Evolutionary conservation across 2,329 filamentous ascomycete genomes (phyloP).

Genomic region (Stemphylium lycopersici): DNA sequence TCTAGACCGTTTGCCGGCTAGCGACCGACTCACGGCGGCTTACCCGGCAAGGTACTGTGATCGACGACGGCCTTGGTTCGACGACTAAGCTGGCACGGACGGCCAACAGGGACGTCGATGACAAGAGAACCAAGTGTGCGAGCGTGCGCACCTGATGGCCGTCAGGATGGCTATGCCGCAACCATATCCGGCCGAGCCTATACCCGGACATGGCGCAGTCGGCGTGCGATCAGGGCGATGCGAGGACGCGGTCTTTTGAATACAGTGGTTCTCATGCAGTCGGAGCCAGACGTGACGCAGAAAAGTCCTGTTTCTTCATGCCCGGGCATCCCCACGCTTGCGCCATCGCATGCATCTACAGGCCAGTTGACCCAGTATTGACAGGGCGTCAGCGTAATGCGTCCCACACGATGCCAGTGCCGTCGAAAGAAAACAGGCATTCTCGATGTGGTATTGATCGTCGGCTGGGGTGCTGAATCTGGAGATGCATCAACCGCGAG

Average conservation of each 20-base stretch:
- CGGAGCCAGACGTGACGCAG: not conserved
- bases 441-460: conserved; percentile 29
- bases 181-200: not conserved
- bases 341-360: not conserved
- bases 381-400: conserved; percentile 10
- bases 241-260: no score
- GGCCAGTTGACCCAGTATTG: not conserved
- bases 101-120: conserved; percentile 5
- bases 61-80: conserved; percentile 18
- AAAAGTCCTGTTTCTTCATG: not conserved
- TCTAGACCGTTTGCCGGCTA: conserved; percentile 26
- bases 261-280: not conserved
- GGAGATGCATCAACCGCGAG: conserved; percentile 13
- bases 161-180: conserved; percentile 6
- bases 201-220: conserved; percentile 3
- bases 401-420: conserved; percentile 14
- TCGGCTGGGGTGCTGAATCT: conserved; percentile 22
- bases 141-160: conserved; percentile 2
- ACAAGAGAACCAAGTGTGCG: not conserved
- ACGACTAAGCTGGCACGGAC: conserved; percentile 9
- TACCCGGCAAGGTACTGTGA: conserved; percentile 31
- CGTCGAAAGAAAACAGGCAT: conserved; percentile 13
- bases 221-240: not conserved
- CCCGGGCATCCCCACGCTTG: not conserved
- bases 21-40: conserved; percentile 31